Evolutionary conservation across 2,329 filamentous ascomycete species (phyloP), one percentile per base, ranked within the genome.

Genomic region (Basipetospora chlamydospora): DNA sequence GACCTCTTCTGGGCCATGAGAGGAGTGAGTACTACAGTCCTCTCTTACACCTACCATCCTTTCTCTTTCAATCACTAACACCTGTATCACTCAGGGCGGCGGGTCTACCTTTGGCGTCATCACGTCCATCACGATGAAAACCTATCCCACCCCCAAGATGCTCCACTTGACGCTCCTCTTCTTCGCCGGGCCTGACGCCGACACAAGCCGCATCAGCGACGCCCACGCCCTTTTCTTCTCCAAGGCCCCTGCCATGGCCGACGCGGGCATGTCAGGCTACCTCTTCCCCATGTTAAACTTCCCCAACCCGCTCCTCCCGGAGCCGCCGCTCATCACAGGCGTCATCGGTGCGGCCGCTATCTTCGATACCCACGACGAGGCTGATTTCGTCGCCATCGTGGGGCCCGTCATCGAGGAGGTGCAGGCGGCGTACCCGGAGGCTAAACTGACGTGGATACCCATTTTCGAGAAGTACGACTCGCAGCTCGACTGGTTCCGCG

Each of bases 1-100:
- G 73, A 79, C 37, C 51, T 80, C 1, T 79, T 76, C 49, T 80
- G 74, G 75, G 75, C 75, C 0, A 58, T 77, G 42, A 55, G 67
- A 40, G 73, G 73, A 7, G 63, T 71, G 52, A 51, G 61, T 57
- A 1, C 4, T n/a, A n/a, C n/a, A 11, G 40, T 10, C 16, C 8
- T 11, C n/a, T 12, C 12, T 16, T 35, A 18, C 15, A 16, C 18
- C 18, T 28, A 10, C 10, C 33, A 16, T 35, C 12, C 25, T 20
- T 22, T 3, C 16, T 6, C 16, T 30, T n/a, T 30, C 6, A n/a
- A n/a, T n/a, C 23, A 34, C 15, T 34, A 34, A 34, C 32, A 35
- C 6, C 1, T 2, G 2, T n/a, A 1, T n/a, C n/a, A n/a, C n/a
- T n/a, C 26, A 67, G 65, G 70, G 70, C 5, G 71, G 72, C 3